A percentile compares a stretch with the other conserved stretches of the same genome.
Conservation (phyloP, 2,329 filamentous ascomycete genomes). For the Rhynchosporium graminicola region DNA sequence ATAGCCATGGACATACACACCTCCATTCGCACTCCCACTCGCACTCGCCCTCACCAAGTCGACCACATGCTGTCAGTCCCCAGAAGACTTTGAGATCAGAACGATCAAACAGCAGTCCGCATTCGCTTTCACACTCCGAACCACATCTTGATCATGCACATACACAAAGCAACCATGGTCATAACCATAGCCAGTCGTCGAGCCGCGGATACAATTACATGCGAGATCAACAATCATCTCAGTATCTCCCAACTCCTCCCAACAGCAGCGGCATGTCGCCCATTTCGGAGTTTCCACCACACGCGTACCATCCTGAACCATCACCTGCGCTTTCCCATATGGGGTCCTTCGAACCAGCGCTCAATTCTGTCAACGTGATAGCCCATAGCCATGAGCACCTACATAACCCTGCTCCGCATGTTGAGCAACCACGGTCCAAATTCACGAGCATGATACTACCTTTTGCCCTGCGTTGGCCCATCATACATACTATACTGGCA, state of each 20-base stretch:
- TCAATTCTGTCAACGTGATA: constrained; percentile 25
- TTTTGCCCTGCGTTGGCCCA: constrained; percentile 68
- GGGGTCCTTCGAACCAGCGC: constrained; percentile 29
- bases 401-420: constrained; percentile 28
- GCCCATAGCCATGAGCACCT: constrained; percentile 34
- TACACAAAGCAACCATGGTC: constrained; percentile 25
- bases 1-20: constrained; percentile 41
- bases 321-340: constrained; percentile 25
- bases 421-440: constrained; percentile 55
- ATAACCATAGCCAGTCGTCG: constrained; percentile 20
- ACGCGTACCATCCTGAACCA: constrained; percentile 12
- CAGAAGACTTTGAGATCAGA: constrained; percentile 32
- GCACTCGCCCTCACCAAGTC: constrained; percentile 42
- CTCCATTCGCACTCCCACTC: constrained; percentile 43
- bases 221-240: constrained; percentile 21
- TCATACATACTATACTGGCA: constrained; percentile 81
- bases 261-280: constrained; percentile 30
- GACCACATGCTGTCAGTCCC: constrained; percentile 29
- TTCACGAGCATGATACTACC: constrained; percentile 75
- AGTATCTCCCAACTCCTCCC: constrained; percentile 29
- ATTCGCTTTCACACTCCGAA: constrained; percentile 37
- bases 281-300: constrained; percentile 27
- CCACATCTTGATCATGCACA: constrained; percentile 28
- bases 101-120: constrained; percentile 35
- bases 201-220: constrained; percentile 23